Percentiles rank a stretch among this genome's conserved stretches.
Evolutionary conservation across 2,329 filamentous ascomycete genomes (phyloP).

Genomic region (Alternaria sp.): DNA sequence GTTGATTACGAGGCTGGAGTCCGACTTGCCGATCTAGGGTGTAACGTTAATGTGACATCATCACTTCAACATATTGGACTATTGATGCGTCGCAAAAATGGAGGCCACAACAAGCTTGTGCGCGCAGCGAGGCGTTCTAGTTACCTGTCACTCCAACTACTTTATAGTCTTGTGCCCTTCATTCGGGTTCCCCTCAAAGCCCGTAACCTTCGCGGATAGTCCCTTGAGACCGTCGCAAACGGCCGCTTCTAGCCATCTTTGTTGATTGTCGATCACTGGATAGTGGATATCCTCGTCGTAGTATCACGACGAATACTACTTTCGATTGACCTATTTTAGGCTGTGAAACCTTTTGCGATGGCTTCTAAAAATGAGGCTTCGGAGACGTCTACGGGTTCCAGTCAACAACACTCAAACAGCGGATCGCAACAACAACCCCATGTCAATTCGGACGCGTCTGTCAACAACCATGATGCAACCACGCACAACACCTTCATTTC

Average conservation of each 20-base stretch:
- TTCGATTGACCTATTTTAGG: slow-evolving; percentile 1
- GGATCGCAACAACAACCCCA: slow-evolving; percentile 25
- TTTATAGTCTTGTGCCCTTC: slow-evolving; percentile 8
- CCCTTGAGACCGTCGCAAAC: slow-evolving; percentile 10
- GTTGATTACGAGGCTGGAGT: slow-evolving; percentile 20
- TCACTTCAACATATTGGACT: slow-evolving; percentile 22
- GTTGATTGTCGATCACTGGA: slow-evolving; percentile 4
- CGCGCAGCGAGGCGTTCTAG: slow-evolving; percentile 13
- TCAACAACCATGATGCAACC: slow-evolving; percentile 3
- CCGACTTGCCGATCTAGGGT: slow-evolving; percentile 8
- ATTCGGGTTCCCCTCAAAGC: slow-evolving; percentile 6
- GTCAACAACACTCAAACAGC: slow-evolving; percentile 36
- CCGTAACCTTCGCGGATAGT: slow-evolving; percentile 9
- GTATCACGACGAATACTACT: neutral
- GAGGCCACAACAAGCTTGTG: slow-evolving; percentile 11
- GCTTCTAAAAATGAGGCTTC: slow-evolving; percentile 41
- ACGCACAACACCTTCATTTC: slow-evolving; percentile 27
- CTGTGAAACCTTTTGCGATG: slow-evolving; percentile 31
- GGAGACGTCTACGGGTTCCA: slow-evolving; percentile 44
- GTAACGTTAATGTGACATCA: slow-evolving; percentile 32
- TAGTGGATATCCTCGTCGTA: neutral
- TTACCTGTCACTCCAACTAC: neutral
- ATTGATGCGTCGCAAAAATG: slow-evolving; percentile 25
- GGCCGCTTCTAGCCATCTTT: slow-evolving; percentile 1
- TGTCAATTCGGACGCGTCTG: slow-evolving; percentile 7